Evolutionary conservation across 768 basidiomycete species (phyloP).

Genomic region (Scleroderma citrinum): DNA sequence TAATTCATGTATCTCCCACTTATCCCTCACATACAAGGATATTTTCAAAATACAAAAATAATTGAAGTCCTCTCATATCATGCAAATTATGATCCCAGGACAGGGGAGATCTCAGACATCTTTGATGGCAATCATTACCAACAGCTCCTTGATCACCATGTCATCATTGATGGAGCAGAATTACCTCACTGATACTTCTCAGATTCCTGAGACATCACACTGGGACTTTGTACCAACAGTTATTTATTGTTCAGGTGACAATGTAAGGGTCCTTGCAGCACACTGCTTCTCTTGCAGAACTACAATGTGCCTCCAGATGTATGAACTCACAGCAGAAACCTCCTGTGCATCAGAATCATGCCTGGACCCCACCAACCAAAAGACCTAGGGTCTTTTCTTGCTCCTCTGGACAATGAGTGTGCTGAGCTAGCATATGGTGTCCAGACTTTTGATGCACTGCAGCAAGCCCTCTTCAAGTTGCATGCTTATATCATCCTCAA

Average conservation of each 20-base stretch:
- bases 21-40: not conserved
- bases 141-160: not conserved
- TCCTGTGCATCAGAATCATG: constrained; percentile 38
- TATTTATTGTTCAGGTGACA: constrained; percentile 34
- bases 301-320: constrained; percentile 39
- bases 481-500: constrained; percentile 29
- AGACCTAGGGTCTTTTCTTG: constrained; percentile 34
- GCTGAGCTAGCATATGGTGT: constrained; percentile 32
- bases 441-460: constrained; percentile 25
- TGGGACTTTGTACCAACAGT: constrained; percentile 39
- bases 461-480: constrained; percentile 20
- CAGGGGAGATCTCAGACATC: not conserved
- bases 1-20: too few relatives aligned
- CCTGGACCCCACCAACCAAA: constrained; percentile 41
- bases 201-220: constrained; percentile 34
- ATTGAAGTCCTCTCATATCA: not conserved
- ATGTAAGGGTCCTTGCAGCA: constrained; percentile 25
- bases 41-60: not conserved
- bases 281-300: constrained; percentile 38
- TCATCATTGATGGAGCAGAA: not conserved
- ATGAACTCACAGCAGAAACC: constrained; percentile 28
- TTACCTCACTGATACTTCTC: constrained; percentile 23
- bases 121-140: not conserved
- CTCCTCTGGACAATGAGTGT: constrained; percentile 33
- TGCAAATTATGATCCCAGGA: not conserved